phyloP scores from a whole-genome alignment of 306 rosid species.

The Casuarina cunninghamiana region DNA sequence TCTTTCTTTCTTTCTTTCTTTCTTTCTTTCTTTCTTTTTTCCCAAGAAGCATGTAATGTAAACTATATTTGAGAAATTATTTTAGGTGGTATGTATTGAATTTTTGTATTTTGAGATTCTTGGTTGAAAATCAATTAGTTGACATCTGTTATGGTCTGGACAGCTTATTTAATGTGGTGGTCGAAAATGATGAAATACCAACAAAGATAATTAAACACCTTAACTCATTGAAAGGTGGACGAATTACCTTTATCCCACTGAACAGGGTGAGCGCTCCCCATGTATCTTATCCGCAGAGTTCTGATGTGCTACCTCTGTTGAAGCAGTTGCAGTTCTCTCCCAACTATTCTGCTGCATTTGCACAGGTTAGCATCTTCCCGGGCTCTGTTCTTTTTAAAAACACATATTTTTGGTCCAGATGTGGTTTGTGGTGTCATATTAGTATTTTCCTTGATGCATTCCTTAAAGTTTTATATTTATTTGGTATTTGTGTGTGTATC shows the following conservation, averaged over 20 bases:
- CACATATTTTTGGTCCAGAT: constrained; percentile 1
- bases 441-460: neutral
- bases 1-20: no score
- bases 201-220: constrained; percentile 94
- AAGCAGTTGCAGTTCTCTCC: constrained; percentile 62
- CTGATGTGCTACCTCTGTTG: constrained; percentile 86
- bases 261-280: constrained; percentile 86
- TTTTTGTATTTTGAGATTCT: neutral
- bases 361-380: constrained; percentile 66
- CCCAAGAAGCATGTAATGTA: neutral
- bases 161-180: constrained; percentile 99
- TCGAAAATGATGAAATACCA: no score
- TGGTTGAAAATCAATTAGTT: neutral
- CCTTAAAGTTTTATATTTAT: neutral
- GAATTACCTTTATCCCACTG: constrained; percentile 94
- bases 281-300: constrained; percentile 74
- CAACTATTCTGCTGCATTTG: constrained; percentile 64
- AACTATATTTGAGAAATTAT: neutral
- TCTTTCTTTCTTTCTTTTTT: no score
- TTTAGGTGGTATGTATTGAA: neutral
- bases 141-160: constrained; percentile 27
- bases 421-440: neutral
- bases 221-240: constrained; percentile 82
- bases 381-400: constrained; percentile 1
- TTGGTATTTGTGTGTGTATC: no score